These are phyloP conservation scores for Hansenula anomala DNA, from an alignment of 1,139 yeast species.

Conservation along the genomic window DNA sequence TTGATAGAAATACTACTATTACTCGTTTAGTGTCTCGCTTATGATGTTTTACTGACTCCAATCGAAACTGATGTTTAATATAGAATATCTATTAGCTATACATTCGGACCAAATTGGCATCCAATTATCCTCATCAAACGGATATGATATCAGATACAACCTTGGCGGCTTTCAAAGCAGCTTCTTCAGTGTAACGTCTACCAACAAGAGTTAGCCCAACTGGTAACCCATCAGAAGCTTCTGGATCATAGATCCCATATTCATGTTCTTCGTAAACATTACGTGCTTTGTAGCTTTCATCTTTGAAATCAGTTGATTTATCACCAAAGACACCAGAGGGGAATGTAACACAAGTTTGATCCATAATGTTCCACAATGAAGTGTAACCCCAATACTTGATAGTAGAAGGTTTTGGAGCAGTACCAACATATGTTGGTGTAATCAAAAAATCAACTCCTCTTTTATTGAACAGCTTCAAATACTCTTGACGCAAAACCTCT, in stretches of 20 bases:
- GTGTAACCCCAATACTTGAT: conserved; percentile 78
- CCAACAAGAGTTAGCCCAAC: conserved; percentile 48
- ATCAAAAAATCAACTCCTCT: conserved; percentile 63
- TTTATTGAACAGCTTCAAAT: conserved; percentile 44
- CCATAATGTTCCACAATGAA: conserved; percentile 59
- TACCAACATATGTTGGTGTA: conserved; percentile 65
- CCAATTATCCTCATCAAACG: background rate
- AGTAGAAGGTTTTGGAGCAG: conserved; percentile 64
- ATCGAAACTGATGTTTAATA: too few species aligned
- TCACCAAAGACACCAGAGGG: conserved; percentile 63
- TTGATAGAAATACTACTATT: too few species aligned
- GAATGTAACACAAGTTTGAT: conserved; percentile 55
- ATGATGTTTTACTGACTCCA: too few species aligned
- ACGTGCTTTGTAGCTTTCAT: conserved; percentile 22
- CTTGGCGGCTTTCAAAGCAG: conserved; percentile 39
- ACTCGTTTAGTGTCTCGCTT: too few species aligned
- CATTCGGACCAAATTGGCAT: too few species aligned
- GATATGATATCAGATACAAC: conserved; percentile 1
- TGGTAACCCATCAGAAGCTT: conserved; percentile 43
- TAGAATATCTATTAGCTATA: too few species aligned
- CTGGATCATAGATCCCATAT: conserved; percentile 28
- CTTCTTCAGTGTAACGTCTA: conserved; percentile 49
- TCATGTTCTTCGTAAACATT: conserved; percentile 23
- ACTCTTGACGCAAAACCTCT: conserved; percentile 51
- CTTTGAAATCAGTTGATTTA: conserved; percentile 22